Evolutionary conservation across 1,284 basidiomycete genomes (phyloP).

Genomic region (Heterobasidion occidentale): DNA sequence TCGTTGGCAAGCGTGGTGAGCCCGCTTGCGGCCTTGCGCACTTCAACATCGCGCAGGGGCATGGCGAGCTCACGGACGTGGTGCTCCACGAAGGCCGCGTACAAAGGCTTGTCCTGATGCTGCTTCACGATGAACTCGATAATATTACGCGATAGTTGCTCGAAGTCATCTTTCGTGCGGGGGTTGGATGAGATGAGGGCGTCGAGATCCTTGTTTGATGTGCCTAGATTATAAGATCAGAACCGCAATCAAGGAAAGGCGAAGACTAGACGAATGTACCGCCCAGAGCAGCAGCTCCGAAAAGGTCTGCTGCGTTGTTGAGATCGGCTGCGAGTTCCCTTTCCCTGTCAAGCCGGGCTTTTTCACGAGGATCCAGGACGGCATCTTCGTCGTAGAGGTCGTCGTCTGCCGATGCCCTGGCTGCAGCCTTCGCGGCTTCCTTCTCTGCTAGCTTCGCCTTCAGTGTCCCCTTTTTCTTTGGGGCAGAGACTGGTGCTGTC

Average conservation of each 20-base stretch:
- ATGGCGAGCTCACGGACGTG: constrained; percentile 67
- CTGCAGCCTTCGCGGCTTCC: constrained; percentile 64
- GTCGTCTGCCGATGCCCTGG: constrained; percentile 40
- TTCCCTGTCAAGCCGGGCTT: constrained; percentile 69
- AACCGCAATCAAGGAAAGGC: not conserved
- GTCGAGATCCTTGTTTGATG: constrained; percentile 62
- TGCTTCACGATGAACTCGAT: constrained; percentile 67
- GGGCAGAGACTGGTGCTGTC: constrained; percentile 45
- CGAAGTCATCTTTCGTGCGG: constrained; percentile 81
- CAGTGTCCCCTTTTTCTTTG: constrained; percentile 85
- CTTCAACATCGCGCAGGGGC: constrained; percentile 81
- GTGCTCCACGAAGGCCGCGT: constrained; percentile 74
- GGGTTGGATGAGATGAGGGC: constrained; percentile 67
- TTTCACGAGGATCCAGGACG: constrained; percentile 74
- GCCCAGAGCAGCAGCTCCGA: constrained; percentile 65
- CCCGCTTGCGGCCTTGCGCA: constrained; percentile 76
- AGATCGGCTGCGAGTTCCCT: constrained; percentile 81
- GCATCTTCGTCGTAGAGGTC: constrained; percentile 67
- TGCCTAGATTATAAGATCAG: constrained; percentile 29
- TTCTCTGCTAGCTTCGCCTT: constrained; percentile 89
- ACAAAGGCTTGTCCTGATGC: constrained; percentile 77
- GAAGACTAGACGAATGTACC: constrained; percentile 32
- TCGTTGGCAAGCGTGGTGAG: constrained; percentile 86
- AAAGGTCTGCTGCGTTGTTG: constrained; percentile 71
- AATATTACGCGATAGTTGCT: constrained; percentile 62